Evolutionary conservation across 1,284 basidiomycete genomes (phyloP).

Genomic region (Lentinula novae-zelandiae): DNA sequence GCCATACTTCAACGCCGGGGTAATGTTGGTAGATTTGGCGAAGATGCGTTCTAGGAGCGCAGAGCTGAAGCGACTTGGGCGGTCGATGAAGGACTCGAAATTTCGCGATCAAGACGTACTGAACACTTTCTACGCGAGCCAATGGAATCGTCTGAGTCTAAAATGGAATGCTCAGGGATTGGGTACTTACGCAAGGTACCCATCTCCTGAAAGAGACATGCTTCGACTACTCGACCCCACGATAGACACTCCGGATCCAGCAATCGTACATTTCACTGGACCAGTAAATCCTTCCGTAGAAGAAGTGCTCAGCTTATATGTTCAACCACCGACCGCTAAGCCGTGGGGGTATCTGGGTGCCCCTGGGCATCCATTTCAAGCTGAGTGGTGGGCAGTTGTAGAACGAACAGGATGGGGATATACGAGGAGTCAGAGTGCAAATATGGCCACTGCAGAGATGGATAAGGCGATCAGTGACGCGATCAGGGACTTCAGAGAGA

Average conservation of each 20-base stretch:
- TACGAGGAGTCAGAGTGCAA: conserved; percentile 17
- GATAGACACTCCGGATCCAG: conserved; percentile 33
- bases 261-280: conserved; percentile 57
- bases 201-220: conserved; percentile 30
- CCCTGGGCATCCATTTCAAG: conserved; percentile 45
- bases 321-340: conserved; percentile 51
- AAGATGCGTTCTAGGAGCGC: conserved; percentile 26
- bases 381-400: conserved; percentile 46
- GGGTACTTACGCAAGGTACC: conserved; percentile 45
- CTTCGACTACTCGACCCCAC: conserved; percentile 25
- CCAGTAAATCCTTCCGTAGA: conserved; percentile 44
- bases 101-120: conserved; percentile 50
- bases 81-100: conserved; percentile 24
- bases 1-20: conserved; percentile 55
- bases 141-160: conserved; percentile 39
- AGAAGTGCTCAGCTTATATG: conserved; percentile 45
- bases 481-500: background rate
- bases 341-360: conserved; percentile 57
- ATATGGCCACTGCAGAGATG: background rate
- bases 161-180: conserved; percentile 54
- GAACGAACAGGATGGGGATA: conserved; percentile 41
- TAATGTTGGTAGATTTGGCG: conserved; percentile 48
- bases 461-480: background rate
- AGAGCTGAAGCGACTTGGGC: conserved; percentile 25
- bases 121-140: conserved; percentile 40